A percentile compares a stretch with the other conserved stretches of the same genome.
Conservation (phyloP, 352 stramenopile species). For the Thraustochytrium sp. region DNA sequence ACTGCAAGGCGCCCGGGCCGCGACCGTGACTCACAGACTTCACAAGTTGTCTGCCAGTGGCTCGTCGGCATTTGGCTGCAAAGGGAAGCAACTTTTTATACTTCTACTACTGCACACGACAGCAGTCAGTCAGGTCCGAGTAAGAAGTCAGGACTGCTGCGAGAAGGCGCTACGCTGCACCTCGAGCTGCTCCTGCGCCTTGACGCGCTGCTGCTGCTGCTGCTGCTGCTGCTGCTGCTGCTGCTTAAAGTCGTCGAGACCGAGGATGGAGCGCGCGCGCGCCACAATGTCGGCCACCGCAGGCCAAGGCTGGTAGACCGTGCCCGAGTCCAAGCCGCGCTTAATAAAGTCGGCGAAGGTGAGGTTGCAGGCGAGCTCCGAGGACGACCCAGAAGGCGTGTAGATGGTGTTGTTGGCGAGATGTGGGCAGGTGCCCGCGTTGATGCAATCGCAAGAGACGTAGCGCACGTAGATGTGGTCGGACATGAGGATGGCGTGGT, state of each 20-base stretch:
- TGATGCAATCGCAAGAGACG: neutral
- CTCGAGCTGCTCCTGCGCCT: too few relatives aligned
- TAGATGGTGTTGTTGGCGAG: neutral
- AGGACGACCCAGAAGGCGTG: neutral
- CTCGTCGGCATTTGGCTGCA: too few relatives aligned
- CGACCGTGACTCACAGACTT: too few relatives aligned
- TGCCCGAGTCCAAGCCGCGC: neutral
- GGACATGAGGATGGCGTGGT: neutral
- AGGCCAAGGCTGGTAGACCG: neutral
- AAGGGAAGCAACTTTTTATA: too few relatives aligned
- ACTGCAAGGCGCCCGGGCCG: too few relatives aligned
- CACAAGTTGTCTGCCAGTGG: too few relatives aligned
- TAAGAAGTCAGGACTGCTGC: too few relatives aligned
- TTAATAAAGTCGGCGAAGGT: neutral
- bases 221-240: neutral
- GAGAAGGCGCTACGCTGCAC: too few relatives aligned
- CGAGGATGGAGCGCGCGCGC: neutral
- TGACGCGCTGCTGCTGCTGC: too few relatives aligned
- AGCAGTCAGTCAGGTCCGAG: too few relatives aligned
- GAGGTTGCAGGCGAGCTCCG: neutral
- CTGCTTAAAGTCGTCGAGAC: neutral
- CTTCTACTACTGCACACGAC: too few relatives aligned
- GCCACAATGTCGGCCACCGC: neutral
- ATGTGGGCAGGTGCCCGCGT: neutral
- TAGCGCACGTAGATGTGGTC: neutral